Evolutionary conservation across 2,329 filamentous ascomycete species (phyloP), one percentile per base, ranked within the genome.

Genomic region (Leptodontidium sp.): DNA sequence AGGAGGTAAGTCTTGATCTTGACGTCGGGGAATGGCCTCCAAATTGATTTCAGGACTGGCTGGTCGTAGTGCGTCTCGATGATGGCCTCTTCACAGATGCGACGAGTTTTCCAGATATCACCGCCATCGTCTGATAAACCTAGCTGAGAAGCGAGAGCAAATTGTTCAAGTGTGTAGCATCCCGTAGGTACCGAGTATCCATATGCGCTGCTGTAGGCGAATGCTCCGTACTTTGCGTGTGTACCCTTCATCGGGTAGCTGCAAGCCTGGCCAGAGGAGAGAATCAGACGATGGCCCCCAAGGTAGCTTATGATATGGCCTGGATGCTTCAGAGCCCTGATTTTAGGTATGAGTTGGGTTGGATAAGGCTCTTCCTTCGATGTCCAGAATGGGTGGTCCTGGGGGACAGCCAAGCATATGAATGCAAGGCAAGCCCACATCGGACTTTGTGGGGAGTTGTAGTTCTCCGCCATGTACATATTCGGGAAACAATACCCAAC

Each of bases 401-500:
- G 85, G 0, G 91, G 88, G 14, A 93, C 84, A 0, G 90, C 91
- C 1, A 94, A 83, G 63, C 90, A 90, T 55, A 92, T 91, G 76
- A 94, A 94, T 1, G 91, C 88, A 26, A 94, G 82, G 80, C 92
- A 94, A 64, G 90, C 91, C 92, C 92, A 94, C 78, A 94, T 94
- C 74, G 76, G 77, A 66, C 86, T 88, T 43, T 90, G 90, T 0
- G 92, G 91, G 11, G 90, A 93, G 79, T 94, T 94, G 81, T 94
- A 94, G 78, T 94, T 94, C 80, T 94, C 92, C 0, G 91, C 90
- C 81, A 94, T 87, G 81, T 86, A 93, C 84, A 91, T 93, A 77
- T 93, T 94, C 17, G 91, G 90, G 76, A 93, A 94, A 0, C 88
- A 89, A 77, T 93, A 94, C 64, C 92, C 92, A n/a, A 78, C 87